phyloP scores from a whole-genome alignment of 805 yeast species.

The Wickerhamomyces strasburgensis region DNA sequence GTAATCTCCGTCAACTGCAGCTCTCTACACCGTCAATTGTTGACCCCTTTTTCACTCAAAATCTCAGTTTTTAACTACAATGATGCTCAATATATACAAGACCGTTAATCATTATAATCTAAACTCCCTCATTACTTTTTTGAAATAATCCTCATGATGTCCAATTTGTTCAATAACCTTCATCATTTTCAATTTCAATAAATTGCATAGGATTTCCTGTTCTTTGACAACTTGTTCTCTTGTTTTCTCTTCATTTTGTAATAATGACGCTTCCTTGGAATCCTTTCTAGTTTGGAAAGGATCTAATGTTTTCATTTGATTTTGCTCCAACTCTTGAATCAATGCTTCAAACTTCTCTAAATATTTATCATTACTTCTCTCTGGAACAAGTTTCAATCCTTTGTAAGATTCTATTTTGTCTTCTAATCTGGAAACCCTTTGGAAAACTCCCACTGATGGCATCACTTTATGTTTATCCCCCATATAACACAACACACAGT shows the following conservation, averaged over 20 bases:
- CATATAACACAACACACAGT: constrained; percentile 23
- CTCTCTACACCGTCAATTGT: too few relatives aligned
- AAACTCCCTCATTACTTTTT: background rate
- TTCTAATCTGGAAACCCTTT: background rate
- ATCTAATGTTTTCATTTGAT: background rate
- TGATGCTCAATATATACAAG: background rate
- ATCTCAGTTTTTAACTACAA: too few relatives aligned
- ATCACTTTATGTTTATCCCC: constrained; percentile 14
- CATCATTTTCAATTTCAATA: background rate
- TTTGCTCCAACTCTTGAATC: background rate
- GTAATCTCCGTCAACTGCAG: too few relatives aligned
- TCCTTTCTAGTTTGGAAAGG: background rate
- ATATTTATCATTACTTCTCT: background rate
- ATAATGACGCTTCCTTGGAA: background rate
- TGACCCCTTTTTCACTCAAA: too few relatives aligned
- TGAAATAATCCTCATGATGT: background rate
- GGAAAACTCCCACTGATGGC: constrained; percentile 4
- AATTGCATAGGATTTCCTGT: background rate
- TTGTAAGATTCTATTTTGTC: background rate
- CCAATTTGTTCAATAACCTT: background rate
- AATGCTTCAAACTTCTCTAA: background rate
- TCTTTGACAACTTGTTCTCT: background rate
- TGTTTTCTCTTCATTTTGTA: background rate
- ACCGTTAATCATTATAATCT: background rate
- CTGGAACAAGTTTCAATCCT: background rate